Evolutionary conservation across 345 rosid genomes (phyloP).

Genomic region (Conringia planisiliqua): DNA sequence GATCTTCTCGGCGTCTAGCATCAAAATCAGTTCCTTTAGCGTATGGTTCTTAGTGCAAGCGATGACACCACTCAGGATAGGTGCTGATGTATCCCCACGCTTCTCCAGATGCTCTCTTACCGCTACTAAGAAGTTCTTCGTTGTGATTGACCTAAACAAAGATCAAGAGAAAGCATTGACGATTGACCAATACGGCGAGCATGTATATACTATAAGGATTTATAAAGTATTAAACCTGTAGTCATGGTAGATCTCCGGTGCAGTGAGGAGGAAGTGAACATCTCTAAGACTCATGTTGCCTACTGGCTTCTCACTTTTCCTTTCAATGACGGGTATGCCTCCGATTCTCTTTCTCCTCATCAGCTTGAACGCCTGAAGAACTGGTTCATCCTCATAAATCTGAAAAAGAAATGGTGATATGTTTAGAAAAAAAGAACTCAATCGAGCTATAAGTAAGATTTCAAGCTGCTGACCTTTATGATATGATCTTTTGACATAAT

Average conservation of each 20-base stretch:
- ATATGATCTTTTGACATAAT: conserved; percentile 46
- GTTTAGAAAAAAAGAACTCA: background rate
- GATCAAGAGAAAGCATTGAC: background rate
- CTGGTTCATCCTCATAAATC: conserved; percentile 94
- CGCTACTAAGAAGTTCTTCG: conserved; percentile 70
- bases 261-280: conserved; percentile 81
- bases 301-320: conserved; percentile 55
- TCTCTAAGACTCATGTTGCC: conserved; percentile 95
- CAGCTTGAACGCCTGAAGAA: conserved; percentile 91
- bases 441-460: background rate
- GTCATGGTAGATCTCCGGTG: conserved; percentile 88
- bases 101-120: conserved; percentile 66
- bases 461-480: conserved; percentile 48
- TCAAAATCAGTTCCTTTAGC: conserved; percentile 68
- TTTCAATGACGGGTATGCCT: conserved; percentile 73
- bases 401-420: conserved; percentile 21
- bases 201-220: background rate
- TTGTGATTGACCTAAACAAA: conserved; percentile 68
- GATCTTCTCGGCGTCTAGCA: conserved; percentile 63
- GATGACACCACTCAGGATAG: conserved; percentile 56
- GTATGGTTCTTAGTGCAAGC: conserved; percentile 65
- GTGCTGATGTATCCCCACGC: conserved; percentile 43
- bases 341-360: conserved; percentile 82
- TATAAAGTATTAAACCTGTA: conserved; percentile 50
- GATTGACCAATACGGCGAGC: background rate